Evolutionary conservation across 106 monocot species (phyloP).

Genomic region (Acorus gramineus): DNA sequence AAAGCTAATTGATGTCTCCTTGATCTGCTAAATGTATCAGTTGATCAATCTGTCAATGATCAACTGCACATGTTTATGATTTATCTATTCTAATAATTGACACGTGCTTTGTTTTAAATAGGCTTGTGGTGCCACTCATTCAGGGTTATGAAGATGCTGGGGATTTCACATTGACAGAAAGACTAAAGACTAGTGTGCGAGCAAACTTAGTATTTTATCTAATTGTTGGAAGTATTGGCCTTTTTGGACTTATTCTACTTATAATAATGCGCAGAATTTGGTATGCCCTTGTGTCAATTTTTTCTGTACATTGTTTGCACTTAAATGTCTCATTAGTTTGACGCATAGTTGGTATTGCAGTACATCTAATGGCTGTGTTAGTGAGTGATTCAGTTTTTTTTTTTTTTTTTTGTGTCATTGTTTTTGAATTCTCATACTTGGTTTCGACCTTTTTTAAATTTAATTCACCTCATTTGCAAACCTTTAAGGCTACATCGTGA

Average conservation of each 20-base stretch:
- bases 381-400: too few species aligned
- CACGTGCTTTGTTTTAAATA: slow-evolving; percentile 35
- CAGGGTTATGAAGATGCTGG: slow-evolving; percentile 99
- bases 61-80: too few species aligned
- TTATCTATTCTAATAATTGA: neutral
- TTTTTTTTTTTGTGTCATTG: too few species aligned
- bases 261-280: slow-evolving; percentile 66
- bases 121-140: slow-evolving; percentile 93
- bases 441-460: neutral
- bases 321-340: too few species aligned
- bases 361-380: too few species aligned
- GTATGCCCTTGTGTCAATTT: slow-evolving; percentile 25
- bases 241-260: slow-evolving; percentile 81
- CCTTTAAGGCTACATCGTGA: neutral
- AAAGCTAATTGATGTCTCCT: too few species aligned
- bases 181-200: slow-evolving; percentile 79
- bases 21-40: too few species aligned
- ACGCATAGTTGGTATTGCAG: too few species aligned
- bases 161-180: slow-evolving; percentile 87
- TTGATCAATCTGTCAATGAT: too few species aligned
- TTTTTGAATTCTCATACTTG: too few species aligned
- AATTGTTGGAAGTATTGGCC: slow-evolving; percentile 78
- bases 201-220: slow-evolving; percentile 79
- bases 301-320: too few species aligned
- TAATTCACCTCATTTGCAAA: neutral